These are phyloP conservation scores for Decorospora gaudefroyi DNA, from an alignment of 2,329 filamentous ascomycete species.

Conservation along the genomic window DNA sequence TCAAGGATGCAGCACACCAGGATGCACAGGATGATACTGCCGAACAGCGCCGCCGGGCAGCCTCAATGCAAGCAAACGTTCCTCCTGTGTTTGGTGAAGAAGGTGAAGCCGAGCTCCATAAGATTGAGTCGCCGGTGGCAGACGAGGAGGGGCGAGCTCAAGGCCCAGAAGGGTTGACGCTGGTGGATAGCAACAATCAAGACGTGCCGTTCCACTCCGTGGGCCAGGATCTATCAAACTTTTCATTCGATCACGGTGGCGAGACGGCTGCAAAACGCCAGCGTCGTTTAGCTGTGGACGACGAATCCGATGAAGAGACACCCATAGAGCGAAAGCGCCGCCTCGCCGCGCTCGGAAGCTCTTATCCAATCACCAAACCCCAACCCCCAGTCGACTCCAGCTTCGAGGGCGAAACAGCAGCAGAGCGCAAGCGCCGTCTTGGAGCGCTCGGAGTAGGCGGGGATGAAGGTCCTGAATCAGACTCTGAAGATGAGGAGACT, in stretches of 20 bases:
- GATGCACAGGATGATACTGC: slow-evolving; percentile 49
- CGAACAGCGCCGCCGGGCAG: slow-evolving; percentile 32
- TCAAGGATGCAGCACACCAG: slow-evolving; percentile 54
- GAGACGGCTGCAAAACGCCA: slow-evolving; percentile 52
- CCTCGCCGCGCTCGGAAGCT: slow-evolving; percentile 20
- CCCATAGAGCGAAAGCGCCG: slow-evolving; percentile 28
- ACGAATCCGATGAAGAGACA: slow-evolving; percentile 23
- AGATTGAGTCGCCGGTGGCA: slow-evolving; percentile 37
- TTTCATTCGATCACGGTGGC: slow-evolving; percentile 24
- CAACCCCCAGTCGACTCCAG: slow-evolving; percentile 37
- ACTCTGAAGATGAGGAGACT: slow-evolving; percentile 41
- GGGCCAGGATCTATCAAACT: slow-evolving; percentile 39
- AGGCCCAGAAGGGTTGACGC: slow-evolving; percentile 49
- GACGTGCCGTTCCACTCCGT: slow-evolving; percentile 56
- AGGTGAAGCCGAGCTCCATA: slow-evolving; percentile 41
- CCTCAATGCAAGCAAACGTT: slow-evolving; percentile 31
- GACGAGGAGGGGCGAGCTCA: slow-evolving; percentile 29
- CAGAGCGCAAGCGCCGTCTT: slow-evolving; percentile 72
- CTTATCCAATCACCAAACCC: slow-evolving; percentile 13
- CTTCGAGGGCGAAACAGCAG: slow-evolving; percentile 67
- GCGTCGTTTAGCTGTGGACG: slow-evolving; percentile 42
- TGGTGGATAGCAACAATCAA: slow-evolving; percentile 53
- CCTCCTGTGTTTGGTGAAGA: slow-evolving; percentile 42
- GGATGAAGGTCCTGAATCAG: slow-evolving; percentile 35
- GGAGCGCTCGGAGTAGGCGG: slow-evolving; percentile 68